Evolutionary conservation across 495 filamentous ascomycete species (phyloP).

Genomic region (Tuber borchii): DNA sequence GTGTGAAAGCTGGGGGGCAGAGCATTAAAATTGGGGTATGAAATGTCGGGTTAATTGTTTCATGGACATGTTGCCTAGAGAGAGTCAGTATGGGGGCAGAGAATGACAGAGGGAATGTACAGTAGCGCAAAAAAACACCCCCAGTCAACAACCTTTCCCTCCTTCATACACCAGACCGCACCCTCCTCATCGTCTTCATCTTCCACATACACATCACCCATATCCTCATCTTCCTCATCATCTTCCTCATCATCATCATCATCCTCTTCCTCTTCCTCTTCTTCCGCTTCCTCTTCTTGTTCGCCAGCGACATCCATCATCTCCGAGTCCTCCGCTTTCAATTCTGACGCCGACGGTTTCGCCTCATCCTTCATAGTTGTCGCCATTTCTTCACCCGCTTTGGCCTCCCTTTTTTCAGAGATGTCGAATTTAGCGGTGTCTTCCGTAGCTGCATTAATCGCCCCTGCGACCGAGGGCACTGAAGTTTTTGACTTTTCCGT

Average conservation of each 20-base stretch:
- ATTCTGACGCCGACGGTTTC: constrained; percentile 6
- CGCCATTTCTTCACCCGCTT: constrained; percentile 19
- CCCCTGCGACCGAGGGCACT: constrained; percentile 42
- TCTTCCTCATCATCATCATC: constrained; percentile 44
- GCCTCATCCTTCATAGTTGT: constrained; percentile 42
- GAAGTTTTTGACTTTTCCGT: not conserved
- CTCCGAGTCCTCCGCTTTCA: constrained; percentile 12
- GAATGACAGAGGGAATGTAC: constrained; percentile 11
- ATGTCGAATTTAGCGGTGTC: constrained; percentile 16
- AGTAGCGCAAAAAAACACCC: constrained; percentile 85
- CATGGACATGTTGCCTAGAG: constrained; percentile 64
- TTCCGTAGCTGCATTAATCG: constrained; percentile 9
- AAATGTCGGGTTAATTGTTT: constrained; percentile 77
- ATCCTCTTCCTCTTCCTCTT: constrained; percentile 67
- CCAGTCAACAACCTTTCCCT: constrained; percentile 83
- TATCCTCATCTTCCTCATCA: constrained; percentile 48
- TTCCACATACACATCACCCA: constrained; percentile 62
- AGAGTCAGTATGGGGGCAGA: constrained; percentile 13
- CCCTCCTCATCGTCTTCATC: constrained; percentile 80
- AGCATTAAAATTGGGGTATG: constrained; percentile 91
- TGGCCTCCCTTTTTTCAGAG: constrained; percentile 16
- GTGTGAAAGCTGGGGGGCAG: constrained; percentile 76
- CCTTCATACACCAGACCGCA: constrained; percentile 76
- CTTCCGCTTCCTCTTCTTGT: constrained; percentile 45
- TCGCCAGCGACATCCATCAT: constrained; percentile 67